Evolutionary conservation across 1,284 basidiomycete species (phyloP), one percentile per base, ranked within the genome.

Genomic region (Violaceomyces palustris): DNA sequence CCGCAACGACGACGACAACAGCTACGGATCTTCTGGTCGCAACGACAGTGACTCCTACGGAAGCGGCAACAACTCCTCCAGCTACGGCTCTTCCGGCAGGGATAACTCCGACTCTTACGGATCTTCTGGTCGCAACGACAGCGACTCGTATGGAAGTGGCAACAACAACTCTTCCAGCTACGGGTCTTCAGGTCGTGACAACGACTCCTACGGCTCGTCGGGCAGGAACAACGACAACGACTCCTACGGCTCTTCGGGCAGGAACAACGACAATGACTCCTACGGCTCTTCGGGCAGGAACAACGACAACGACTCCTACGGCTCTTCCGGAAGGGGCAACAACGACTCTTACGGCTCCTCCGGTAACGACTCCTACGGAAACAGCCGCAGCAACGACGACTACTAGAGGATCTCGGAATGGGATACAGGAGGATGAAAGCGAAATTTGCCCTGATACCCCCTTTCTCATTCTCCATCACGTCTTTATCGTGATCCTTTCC

Each of bases 221-320:
- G 45, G 38, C 33, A 25, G 29, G 26, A 43, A 37, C 45, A 35
- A 42, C 23, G 37, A 47, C 36, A 26, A 35, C 28, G 36, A 50
- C 39, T 47, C 46, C 15, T 42, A 29, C 11, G 39, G 39, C 24
- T 8, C 7, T 14, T 29, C 32, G 10, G 35, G 35, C 27, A 15
- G 15, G 15, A 21, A 34, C 15, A 35, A 33, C 34, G 26, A 38
- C 40, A 38, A 45, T 36, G 35, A 37, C 46, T 37, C 32, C 10
- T 43, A 42, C 42, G 39, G 38, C 35, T 42, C 23, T 7, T 42
- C 22, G 15, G 37, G 32, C 39, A 25, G 26, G 12, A 17, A 31
- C 32, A 38, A 46, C 34, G 40, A 28, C 36, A 17, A 19, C n/a
- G n/a, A n/a, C 25, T 39, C 43, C n/a, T 42, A 49, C 21, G 35